Conservation (phyloP, 2,329 filamentous ascomycete species). For the Phoma sp. region DNA sequence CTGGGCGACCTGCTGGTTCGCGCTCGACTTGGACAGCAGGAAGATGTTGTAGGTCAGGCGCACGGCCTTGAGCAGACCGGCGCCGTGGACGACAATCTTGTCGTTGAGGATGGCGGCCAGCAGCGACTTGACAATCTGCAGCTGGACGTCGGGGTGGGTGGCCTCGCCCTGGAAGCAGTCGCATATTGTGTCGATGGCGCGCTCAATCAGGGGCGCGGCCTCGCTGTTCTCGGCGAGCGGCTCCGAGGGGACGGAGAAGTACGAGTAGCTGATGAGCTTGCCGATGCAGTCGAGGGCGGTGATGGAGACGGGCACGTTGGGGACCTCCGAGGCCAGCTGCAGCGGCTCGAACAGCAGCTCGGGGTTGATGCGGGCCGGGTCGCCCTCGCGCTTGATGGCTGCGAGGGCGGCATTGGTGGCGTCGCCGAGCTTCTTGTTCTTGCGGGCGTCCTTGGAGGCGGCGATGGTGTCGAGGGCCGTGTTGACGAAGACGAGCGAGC, state of each 20-base stretch:
- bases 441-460: conserved; percentile 87
- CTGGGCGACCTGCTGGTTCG: conserved; percentile 96
- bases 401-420: conserved; percentile 80
- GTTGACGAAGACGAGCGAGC: conserved; percentile 94
- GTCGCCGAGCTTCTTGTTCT: conserved; percentile 83
- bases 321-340: conserved; percentile 85
- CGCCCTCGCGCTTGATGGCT: conserved; percentile 81
- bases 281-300: conserved; percentile 96
- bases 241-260: conserved; percentile 78
- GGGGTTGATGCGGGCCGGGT: conserved; percentile 82
- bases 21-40: conserved; percentile 87
- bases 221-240: conserved; percentile 46
- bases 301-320: conserved; percentile 84
- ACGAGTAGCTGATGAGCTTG: conserved; percentile 98
- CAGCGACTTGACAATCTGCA: conserved; percentile 97
- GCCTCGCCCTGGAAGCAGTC: conserved; percentile 98
- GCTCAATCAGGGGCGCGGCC: conserved; percentile 83
- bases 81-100: conserved; percentile 97
- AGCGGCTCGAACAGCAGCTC: conserved; percentile 91
- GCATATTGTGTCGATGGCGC: conserved; percentile 98
- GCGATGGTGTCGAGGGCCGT: conserved; percentile 92
- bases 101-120: conserved; percentile 95
- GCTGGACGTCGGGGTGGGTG: conserved; percentile 88
- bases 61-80: conserved; percentile 93
- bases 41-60: conserved; percentile 99